A percentile compares a stretch with the other conserved stretches of the same genome.
phyloP scores from a whole-genome alignment of 495 filamentous ascomycete genomes.

The Podospora comata region DNA sequence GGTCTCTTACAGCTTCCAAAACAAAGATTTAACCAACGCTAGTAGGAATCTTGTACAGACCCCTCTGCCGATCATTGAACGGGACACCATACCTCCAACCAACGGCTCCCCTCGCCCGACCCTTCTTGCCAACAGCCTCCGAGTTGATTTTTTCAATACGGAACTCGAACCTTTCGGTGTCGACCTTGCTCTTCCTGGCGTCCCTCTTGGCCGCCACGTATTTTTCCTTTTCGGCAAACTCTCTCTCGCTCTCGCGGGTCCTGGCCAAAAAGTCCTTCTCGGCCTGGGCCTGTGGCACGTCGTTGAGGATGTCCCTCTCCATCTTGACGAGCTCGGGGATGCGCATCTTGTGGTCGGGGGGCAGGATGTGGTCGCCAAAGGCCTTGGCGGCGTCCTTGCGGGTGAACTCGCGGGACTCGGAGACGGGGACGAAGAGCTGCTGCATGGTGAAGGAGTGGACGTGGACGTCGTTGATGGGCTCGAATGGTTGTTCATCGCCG shows the following conservation, averaged over 20 bases:
- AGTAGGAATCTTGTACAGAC: constrained; percentile 47
- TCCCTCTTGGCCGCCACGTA: constrained; percentile 40
- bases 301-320: constrained; percentile 46
- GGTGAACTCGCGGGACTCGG: constrained; percentile 87
- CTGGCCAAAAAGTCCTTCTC: constrained; percentile 32
- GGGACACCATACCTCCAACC: constrained; percentile 60
- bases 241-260: constrained; percentile 35
- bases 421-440: constrained; percentile 86
- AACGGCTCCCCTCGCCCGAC: constrained; percentile 51
- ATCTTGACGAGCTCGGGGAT: constrained; percentile 76
- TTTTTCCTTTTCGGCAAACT: constrained; percentile 39
- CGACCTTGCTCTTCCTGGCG: constrained; percentile 45
- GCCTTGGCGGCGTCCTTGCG: constrained; percentile 84
- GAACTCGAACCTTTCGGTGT: constrained; percentile 67
- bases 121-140: constrained; percentile 45
- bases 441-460: constrained; percentile 73
- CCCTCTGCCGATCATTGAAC: constrained; percentile 46
- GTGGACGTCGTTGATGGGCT: constrained; percentile 88
- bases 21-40: constrained; percentile 24
- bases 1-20: background rate
- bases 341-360: constrained; percentile 81
- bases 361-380: constrained; percentile 68
- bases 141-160: constrained; percentile 63
- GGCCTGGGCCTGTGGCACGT: constrained; percentile 30
- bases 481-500: constrained; percentile 51